Percentiles rank a stretch among this genome's conserved stretches.
phyloP scores from a whole-genome alignment of 768 basidiomycete species.

The Kwoniella sp. region DNA sequence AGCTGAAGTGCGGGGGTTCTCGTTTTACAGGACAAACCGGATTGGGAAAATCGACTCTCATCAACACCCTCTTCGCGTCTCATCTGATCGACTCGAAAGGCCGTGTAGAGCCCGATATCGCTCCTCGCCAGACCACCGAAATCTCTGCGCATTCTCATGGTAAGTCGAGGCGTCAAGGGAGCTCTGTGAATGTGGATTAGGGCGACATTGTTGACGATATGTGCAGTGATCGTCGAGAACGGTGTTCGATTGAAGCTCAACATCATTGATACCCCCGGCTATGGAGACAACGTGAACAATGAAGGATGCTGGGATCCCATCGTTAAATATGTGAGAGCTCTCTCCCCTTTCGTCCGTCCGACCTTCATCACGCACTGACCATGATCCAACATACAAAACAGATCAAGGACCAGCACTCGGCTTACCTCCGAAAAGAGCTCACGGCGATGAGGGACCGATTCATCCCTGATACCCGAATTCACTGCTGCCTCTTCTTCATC shows the following conservation, averaged over 20 bases:
- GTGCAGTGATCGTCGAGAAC: conserved; percentile 88
- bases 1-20: neutral
- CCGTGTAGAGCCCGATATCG: conserved; percentile 80
- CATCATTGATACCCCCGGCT: conserved; percentile 98
- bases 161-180: too few species aligned
- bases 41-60: conserved; percentile 95
- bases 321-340: conserved; percentile 78
- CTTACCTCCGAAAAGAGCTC: conserved; percentile 96
- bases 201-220: neutral
- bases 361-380: neutral
- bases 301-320: conserved; percentile 99
- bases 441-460: conserved; percentile 98
- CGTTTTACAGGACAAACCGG: conserved; percentile 80
- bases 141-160: conserved; percentile 94
- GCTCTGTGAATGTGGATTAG: neutral
- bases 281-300: conserved; percentile 98
- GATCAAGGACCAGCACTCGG: conserved; percentile 86
- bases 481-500: conserved; percentile 98
- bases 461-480: conserved; percentile 97
- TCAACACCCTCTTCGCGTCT: conserved; percentile 98
- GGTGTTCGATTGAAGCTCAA: conserved; percentile 91
- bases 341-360: neutral
- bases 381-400: conserved; percentile 8
- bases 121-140: conserved; percentile 92
- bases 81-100: conserved; percentile 98